phyloP scores from a whole-genome alignment of 495 filamentous ascomycete genomes.

The Penicillium taxi region DNA sequence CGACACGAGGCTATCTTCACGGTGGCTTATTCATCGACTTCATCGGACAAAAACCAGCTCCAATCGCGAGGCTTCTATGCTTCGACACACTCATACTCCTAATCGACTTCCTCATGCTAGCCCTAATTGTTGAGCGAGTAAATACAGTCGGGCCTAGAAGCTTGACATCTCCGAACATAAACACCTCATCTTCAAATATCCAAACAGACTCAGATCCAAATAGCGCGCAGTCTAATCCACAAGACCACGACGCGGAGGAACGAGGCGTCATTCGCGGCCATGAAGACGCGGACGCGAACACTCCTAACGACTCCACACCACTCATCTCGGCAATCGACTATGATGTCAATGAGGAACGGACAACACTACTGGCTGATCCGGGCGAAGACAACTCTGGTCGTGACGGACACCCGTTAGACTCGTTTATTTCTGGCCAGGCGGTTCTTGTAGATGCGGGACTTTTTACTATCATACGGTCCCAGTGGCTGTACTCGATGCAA shows the following conservation, averaged over 20 bases:
- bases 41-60: constrained; percentile 72
- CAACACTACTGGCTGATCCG: constrained; percentile 39
- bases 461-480: constrained; percentile 55
- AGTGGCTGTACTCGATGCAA: constrained; percentile 43
- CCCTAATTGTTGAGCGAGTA: constrained; percentile 62
- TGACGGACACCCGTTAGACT: constrained; percentile 45
- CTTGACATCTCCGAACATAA: constrained; percentile 5
- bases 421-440: constrained; percentile 58
- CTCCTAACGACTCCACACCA: constrained; percentile 4
- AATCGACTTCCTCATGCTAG: constrained; percentile 68
- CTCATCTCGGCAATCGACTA: constrained; percentile 9
- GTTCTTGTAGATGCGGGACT: constrained; percentile 63
- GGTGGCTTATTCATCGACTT: constrained; percentile 83
- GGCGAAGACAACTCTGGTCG: constrained; percentile 23
- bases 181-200: neutral
- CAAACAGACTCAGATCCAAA: neutral
- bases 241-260: constrained; percentile 78
- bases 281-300: constrained; percentile 17
- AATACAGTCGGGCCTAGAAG: constrained; percentile 28
- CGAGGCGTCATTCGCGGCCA: constrained; percentile 54
- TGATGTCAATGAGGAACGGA: constrained; percentile 37
- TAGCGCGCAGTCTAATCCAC: constrained; percentile 17
- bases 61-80: constrained; percentile 52
- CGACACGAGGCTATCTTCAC: constrained; percentile 72
- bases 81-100: constrained; percentile 59